Conservation (phyloP, 768 basidiomycete species). For the Tricholoma bakamatsutake region DNA sequence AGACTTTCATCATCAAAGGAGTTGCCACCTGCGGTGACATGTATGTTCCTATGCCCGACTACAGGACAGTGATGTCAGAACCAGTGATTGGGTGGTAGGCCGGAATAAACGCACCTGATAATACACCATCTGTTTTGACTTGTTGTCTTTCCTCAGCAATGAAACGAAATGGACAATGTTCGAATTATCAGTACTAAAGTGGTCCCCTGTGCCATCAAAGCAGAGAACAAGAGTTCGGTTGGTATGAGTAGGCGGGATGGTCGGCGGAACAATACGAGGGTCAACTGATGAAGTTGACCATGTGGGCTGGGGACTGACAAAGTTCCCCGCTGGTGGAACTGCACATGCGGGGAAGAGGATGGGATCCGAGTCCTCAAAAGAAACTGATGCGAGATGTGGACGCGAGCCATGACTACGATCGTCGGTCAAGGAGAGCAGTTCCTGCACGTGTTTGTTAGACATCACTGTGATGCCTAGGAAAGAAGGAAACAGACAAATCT, state of each 20-base stretch:
- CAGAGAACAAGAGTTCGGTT: slow-evolving; percentile 44
- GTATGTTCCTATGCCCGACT: slow-evolving; percentile 53
- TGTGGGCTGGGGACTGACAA: neutral
- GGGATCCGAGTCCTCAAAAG: slow-evolving; percentile 1
- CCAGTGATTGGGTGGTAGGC: neutral
- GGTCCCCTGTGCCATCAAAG: slow-evolving; percentile 53
- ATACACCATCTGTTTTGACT: slow-evolving; percentile 49
- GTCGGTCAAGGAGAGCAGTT: slow-evolving; percentile 8
- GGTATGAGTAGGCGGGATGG: slow-evolving; percentile 35
- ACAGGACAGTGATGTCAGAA: slow-evolving; percentile 2
- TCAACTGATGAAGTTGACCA: slow-evolving; percentile 15
- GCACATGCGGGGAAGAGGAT: neutral
- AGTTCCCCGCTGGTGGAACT: neutral
- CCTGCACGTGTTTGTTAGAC: slow-evolving; percentile 7
- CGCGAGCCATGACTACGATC: neutral
- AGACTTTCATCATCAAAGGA: slow-evolving; percentile 30
- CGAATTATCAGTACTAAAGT: slow-evolving; percentile 48
- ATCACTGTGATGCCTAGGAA: slow-evolving; percentile 1
- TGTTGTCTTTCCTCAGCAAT: slow-evolving; percentile 46
- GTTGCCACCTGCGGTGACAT: slow-evolving; percentile 30
- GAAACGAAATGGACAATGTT: slow-evolving; percentile 49
- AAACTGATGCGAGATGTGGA: slow-evolving; percentile 3
- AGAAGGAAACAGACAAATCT: neutral
- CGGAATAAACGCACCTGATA: slow-evolving; percentile 37
- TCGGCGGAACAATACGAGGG: slow-evolving; percentile 15